A percentile compares a stretch with the other conserved stretches of the same genome.
Evolutionary conservation across 306 rosid genomes (phyloP).

Genomic region (Lagenaria siceraria): DNA sequence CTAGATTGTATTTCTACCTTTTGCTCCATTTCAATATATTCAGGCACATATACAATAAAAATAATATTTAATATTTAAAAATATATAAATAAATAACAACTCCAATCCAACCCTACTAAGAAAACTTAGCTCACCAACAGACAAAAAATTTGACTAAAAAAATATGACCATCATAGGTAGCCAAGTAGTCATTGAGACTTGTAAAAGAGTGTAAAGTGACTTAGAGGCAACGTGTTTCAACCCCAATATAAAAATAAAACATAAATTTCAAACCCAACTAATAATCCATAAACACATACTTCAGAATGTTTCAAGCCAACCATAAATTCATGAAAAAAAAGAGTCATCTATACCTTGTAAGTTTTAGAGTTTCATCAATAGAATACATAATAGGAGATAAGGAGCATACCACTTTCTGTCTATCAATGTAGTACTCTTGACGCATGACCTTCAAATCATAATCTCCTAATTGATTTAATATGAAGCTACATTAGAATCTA

Average conservation of each 20-base stretch:
- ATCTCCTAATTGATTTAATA: constrained; percentile 52
- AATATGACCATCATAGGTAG: no score
- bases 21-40: neutral
- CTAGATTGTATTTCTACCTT: neutral
- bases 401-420: constrained; percentile 72
- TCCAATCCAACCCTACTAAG: no score
- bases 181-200: no score
- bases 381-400: neutral
- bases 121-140: no score
- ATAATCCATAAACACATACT: neutral
- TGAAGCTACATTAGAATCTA: constrained; percentile 9
- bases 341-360: neutral
- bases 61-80: no score
- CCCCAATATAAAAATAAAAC: neutral
- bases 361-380: neutral
- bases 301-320: neutral
- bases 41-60: neutral
- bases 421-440: constrained; percentile 79
- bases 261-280: neutral
- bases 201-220: neutral
- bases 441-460: constrained; percentile 98
- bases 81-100: no score
- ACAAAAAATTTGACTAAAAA: no score
- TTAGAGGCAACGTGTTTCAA: neutral
- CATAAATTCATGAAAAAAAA: neutral